Base-by-base conservation (phyloP, 371 early-diverging fungal genomes). In the Rhizopus stolonifer region DNA sequence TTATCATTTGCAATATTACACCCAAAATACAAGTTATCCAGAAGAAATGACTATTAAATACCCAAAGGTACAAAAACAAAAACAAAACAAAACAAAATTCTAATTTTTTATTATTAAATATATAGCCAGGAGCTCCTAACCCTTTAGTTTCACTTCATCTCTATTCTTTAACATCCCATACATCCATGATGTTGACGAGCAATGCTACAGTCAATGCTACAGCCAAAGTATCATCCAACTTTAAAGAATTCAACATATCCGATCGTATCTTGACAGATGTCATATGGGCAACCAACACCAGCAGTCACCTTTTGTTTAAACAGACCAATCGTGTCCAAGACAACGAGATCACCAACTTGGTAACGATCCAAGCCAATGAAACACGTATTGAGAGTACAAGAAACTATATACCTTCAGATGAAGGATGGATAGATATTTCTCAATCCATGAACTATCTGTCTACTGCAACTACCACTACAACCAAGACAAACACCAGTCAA, bases 311-410 rank as follows among this genome's bases (percentile, higher is more conserved):
- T n/a, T 55, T 94, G 22, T 87, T 90, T 32, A 77, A 89, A 50
- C 78, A 82, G 29, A 90, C 88, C 66, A 95, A 96, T 58, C 81
- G 96, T 10, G 87, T 93, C 23, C 96, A 96, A 62, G 92, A 92
- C 61, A 74, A 80, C 9, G 79, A 83, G 54, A 67, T 80, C n/a
- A 64, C 90, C 11, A 87, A 79, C 44, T 46, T 90, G 17, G 83
- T 77, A 4, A 53, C 50, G 18, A 22, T 69, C 6, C 18, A 22
- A 3, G 15, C 34, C 3, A 45, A 73, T 2, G 53, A 58, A 7
- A 52, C 61, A 3, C 52, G 22, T 1, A 63, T 70, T 18, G 60
- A 56, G 22, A 56, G 74, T 17, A 72, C 82, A 17, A 70, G 84
- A 17, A 83, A 82, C 38, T 78, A 79, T 62, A 77, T 71, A 58